Evolutionary conservation across 257 asterid species (phyloP), one percentile per base, ranked within the genome.

Genomic region (Echium plantagineum): DNA sequence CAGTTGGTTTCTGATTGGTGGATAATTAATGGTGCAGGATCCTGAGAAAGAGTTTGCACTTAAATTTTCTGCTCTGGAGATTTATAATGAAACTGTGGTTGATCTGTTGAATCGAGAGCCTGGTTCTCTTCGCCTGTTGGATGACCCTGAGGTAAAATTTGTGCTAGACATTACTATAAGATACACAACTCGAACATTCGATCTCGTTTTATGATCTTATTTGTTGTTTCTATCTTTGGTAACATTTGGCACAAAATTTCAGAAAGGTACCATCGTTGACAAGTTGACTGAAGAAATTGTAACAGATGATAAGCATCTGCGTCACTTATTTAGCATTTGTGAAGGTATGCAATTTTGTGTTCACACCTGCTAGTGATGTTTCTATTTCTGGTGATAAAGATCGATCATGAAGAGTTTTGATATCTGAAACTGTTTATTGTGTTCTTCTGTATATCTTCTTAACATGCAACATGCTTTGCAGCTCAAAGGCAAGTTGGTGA

Each of bases 401-500:
- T 28, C 32, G 32, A 28, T 28, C 32, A 28, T 3, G 7, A 28
- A 28, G 5, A 28, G 5, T 28, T 28, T 51, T 12, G 7, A 28
- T 28, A 1, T 19, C 60, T 58, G 32, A 24, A 48, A 15, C 58
- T 16, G 15, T 28, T 19, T 32, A 38, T 5, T 48, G 32, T 21
- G 47, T 28, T 68, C 17, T 47, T 54, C 5, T 31, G 66, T 31
- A 58, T 64, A 58, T 64, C 22, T 53, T 61, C 53, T 21, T 69
- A 63, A 64, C 30, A 62, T 59, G 71, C 58, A 35, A 49, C 52
- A 67, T 24, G 65, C 20, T 59, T 80, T 81, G 77, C 93, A 93
- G 98, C 90, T 17, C 96, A 89, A 71, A 82, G 98, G 75, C 97
- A 93, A 79, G 86, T 93, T 17, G 97, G 97, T 55, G 98, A 93